Percentiles rank a stretch among this genome's conserved stretches.
phyloP scores from a whole-genome alignment of 768 basidiomycete species.

The Fistulinella prunicolor region DNA sequence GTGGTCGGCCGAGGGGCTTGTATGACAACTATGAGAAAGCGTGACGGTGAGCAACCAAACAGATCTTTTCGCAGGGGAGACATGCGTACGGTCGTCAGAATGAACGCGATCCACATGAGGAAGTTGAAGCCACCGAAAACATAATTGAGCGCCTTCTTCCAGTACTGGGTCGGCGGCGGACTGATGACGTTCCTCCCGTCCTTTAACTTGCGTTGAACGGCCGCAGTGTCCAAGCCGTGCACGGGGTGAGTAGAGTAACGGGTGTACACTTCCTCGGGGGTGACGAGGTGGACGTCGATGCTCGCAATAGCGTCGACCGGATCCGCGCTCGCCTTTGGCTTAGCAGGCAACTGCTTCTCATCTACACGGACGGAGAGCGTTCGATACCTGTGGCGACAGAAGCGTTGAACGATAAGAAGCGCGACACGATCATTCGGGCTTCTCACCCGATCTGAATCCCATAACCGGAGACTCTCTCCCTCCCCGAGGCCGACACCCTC shows the following conservation, averaged over 20 bases:
- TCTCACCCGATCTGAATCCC: conserved; percentile 30
- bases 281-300: conserved; percentile 49
- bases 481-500: conserved; percentile 13
- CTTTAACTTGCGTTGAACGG: conserved; percentile 36
- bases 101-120: conserved; percentile 51
- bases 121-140: conserved; percentile 57
- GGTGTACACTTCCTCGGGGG: conserved; percentile 40
- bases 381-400: conserved; percentile 29
- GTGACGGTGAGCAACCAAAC: conserved; percentile 9
- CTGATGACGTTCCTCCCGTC: conserved; percentile 47
- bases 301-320: conserved; percentile 37
- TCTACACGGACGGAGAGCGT: conserved; percentile 45
- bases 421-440: neutral
- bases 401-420: neutral
- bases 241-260: conserved; percentile 43
- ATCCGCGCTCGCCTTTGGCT: conserved; percentile 22
- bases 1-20: conserved; percentile 45
- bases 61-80: neutral
- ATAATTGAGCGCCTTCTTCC: conserved; percentile 49
- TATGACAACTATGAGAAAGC: conserved; percentile 42
- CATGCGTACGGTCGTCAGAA: conserved; percentile 38
- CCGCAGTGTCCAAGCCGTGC: conserved; percentile 42
- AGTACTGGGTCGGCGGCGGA: conserved; percentile 44
- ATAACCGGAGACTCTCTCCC: conserved; percentile 17
- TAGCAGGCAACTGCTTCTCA: conserved; percentile 20